Conservation (phyloP, 208 protist species). For the Wallacemonas collosoma region DNA sequence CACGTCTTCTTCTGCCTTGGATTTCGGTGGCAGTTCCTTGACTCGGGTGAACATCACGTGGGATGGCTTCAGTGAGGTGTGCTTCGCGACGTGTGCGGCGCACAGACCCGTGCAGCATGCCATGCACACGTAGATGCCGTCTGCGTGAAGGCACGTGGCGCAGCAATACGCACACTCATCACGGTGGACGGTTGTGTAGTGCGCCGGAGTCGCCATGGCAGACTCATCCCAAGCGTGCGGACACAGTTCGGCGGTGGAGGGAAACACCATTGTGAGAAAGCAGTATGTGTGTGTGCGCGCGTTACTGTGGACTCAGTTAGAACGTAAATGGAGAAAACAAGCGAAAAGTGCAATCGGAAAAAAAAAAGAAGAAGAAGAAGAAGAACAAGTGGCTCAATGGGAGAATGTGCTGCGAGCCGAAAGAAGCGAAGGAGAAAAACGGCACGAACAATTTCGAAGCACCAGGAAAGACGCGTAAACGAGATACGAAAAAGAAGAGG, state of each 20-base stretch:
- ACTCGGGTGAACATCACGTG: slow-evolving; percentile 81
- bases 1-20: slow-evolving; percentile 30
- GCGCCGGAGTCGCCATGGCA: slow-evolving; percentile 34
- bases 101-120: slow-evolving; percentile 77
- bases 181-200: slow-evolving; percentile 55
- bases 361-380: slow-evolving; percentile 16
- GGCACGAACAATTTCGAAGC: too few relatives aligned
- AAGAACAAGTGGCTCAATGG: not conserved
- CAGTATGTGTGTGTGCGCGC: not conserved
- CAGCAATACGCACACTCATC: slow-evolving; percentile 93
- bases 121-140: slow-evolving; percentile 87
- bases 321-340: too few relatives aligned
- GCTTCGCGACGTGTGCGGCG: slow-evolving; percentile 70
- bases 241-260: slow-evolving; percentile 57
- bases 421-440: too few relatives aligned
- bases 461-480: too few relatives aligned
- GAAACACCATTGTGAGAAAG: slow-evolving; percentile 43
- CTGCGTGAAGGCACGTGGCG: slow-evolving; percentile 50
- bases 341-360: not conserved
- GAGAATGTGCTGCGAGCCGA: too few relatives aligned
- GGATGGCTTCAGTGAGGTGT: slow-evolving; percentile 39
- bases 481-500: too few relatives aligned
- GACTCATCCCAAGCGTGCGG: slow-evolving; percentile 82
- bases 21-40: slow-evolving; percentile 61
- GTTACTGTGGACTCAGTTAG: too few relatives aligned